These are phyloP conservation scores for Ascochyta pisi DNA, from an alignment of 2,329 filamentous ascomycete genomes.

Conservation along the genomic window DNA sequence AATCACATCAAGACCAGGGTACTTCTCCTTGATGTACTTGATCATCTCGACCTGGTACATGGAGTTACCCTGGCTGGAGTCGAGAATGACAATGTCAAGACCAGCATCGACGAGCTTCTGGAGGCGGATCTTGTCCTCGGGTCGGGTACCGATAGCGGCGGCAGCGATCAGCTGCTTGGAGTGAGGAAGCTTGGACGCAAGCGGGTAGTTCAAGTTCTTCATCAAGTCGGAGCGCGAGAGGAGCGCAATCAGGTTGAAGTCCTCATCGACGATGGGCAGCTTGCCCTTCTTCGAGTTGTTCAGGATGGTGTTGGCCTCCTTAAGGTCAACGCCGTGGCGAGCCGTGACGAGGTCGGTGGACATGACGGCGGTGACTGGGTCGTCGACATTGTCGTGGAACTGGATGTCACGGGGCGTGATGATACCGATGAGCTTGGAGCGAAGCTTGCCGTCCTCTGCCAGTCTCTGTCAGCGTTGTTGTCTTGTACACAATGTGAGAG, in stretches of 20 bases:
- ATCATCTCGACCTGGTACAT: slow-evolving; percentile 99
- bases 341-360: slow-evolving; percentile 93
- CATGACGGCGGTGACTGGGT: slow-evolving; percentile 89
- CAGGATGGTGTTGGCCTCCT: slow-evolving; percentile 91
- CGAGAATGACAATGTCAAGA: slow-evolving; percentile 91
- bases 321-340: slow-evolving; percentile 77
- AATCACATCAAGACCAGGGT: slow-evolving; percentile 89
- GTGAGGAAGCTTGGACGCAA: slow-evolving; percentile 93
- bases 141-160: slow-evolving; percentile 92
- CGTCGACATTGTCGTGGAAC: slow-evolving; percentile 79
- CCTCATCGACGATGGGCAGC: slow-evolving; percentile 85
- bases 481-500: slow-evolving; percentile 3
- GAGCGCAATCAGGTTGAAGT: slow-evolving; percentile 72
- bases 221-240: slow-evolving; percentile 79
- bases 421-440: slow-evolving; percentile 95
- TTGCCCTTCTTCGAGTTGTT: slow-evolving; percentile 98
- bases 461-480: slow-evolving; percentile 30
- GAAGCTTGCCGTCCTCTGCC: slow-evolving; percentile 86
- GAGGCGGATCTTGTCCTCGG: slow-evolving; percentile 88
- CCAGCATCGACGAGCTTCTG: slow-evolving; percentile 91
- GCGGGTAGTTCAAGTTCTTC: slow-evolving; percentile 97
- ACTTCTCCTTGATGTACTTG: slow-evolving; percentile 89
- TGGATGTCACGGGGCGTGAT: slow-evolving; percentile 98
- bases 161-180: slow-evolving; percentile 98
- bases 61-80: slow-evolving; percentile 97